phyloP scores from a whole-genome alignment of 1,139 yeast genomes.

The Debaryomycetaceae sp. region DNA sequence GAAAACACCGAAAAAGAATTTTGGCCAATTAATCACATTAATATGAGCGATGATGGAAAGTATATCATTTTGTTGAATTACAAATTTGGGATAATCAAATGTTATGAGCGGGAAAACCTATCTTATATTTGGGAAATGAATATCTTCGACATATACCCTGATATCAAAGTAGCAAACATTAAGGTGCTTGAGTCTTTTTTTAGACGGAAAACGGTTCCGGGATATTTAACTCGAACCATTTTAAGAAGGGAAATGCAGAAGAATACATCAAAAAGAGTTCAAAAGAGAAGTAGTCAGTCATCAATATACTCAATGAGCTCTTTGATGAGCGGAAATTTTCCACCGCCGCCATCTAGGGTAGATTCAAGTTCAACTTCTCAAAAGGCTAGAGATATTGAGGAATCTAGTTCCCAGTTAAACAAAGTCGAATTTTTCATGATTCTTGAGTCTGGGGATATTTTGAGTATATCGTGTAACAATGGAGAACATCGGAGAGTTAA shows the following conservation, averaged over 20 bases:
- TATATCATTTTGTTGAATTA: conserved; percentile 57
- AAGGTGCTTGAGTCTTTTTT: conserved; percentile 57
- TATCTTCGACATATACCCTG: conserved; percentile 11
- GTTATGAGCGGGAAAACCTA: conserved; percentile 55
- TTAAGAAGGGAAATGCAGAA: conserved; percentile 20
- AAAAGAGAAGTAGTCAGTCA: conserved; percentile 26
- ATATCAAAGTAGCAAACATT: conserved; percentile 17
- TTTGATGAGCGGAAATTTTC: conserved; percentile 34
- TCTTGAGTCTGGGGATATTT: conserved; percentile 43
- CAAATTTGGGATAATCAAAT: conserved; percentile 46
- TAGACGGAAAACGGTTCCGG: conserved; percentile 52
- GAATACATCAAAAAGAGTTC: conserved; percentile 4
- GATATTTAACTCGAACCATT: conserved; percentile 45
- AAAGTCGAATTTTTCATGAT: conserved; percentile 33
- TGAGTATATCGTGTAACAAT: conserved; percentile 46
- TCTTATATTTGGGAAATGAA: conserved; percentile 48
- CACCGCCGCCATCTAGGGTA: conserved; percentile 17
- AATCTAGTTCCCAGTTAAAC: conserved; percentile 11
- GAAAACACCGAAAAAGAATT: conserved; percentile 41
- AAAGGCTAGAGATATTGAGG: conserved; percentile 4
- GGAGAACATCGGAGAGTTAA: conserved; percentile 34
- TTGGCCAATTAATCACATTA: conserved; percentile 68
- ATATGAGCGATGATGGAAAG: conserved; percentile 59
- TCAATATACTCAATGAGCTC: conserved; percentile 18
- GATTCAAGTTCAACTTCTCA: neutral